Evolutionary conservation across 2,329 filamentous ascomycete species (phyloP).

Genomic region (Beauveria pseudobassiana): DNA sequence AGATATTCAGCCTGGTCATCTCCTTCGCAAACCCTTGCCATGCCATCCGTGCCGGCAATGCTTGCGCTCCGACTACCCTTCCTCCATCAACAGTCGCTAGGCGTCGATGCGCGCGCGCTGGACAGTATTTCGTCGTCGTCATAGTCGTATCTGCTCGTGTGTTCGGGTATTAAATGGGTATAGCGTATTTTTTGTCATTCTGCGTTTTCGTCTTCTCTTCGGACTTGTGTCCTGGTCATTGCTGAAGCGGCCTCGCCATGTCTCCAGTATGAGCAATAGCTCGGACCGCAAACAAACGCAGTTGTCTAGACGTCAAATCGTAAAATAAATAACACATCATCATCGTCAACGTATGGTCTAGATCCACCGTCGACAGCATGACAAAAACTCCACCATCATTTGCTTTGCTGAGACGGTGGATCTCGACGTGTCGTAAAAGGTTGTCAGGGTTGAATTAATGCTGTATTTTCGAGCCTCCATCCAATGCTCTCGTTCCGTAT

Average conservation of each 20-base stretch:
- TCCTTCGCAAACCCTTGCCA: neutral
- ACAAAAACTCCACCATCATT: neutral
- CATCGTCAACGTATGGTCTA: constrained; percentile 35
- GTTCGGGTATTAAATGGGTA: constrained; percentile 35
- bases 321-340: constrained; percentile 33
- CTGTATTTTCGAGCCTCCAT: constrained; percentile 31
- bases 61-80: constrained; percentile 16
- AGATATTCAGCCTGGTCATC: constrained; percentile 1
- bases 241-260: constrained; percentile 1
- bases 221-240: constrained; percentile 7
- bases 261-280: neutral
- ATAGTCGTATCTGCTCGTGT: constrained; percentile 27
- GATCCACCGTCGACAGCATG: constrained; percentile 13
- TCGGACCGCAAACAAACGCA: constrained; percentile 1
- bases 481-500: constrained; percentile 31
- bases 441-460: constrained; percentile 32
- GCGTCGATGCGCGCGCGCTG: constrained; percentile 8
- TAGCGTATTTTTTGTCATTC: constrained; percentile 18
- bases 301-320: constrained; percentile 39
- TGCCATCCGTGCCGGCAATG: neutral
- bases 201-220: constrained; percentile 8
- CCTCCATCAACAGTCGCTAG: constrained; percentile 15
- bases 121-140: constrained; percentile 21
- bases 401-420: constrained; percentile 16
- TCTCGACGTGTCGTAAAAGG: constrained; percentile 28